Percentiles rank a stretch among this genome's conserved stretches.
Evolutionary conservation across 495 filamentous ascomycete genomes (phyloP).

Genomic region (Talaromyces nanjingensis): DNA sequence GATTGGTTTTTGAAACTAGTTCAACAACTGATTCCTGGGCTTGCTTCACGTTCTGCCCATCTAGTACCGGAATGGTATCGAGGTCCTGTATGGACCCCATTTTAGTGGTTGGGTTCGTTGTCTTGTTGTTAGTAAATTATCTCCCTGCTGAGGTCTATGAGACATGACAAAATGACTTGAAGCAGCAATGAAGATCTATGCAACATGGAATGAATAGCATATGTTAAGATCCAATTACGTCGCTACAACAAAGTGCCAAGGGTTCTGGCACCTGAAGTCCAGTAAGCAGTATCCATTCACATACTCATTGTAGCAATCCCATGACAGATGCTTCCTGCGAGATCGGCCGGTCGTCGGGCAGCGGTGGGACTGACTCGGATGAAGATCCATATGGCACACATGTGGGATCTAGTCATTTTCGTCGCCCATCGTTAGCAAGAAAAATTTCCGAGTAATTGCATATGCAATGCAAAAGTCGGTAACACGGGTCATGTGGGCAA

Average conservation of each 20-base stretch:
- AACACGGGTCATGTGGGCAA: neutral
- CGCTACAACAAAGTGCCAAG: neutral
- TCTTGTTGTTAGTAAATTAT: neutral
- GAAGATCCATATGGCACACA: neutral
- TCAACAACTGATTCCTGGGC: neutral
- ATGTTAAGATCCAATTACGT: neutral
- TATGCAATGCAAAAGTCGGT: neutral
- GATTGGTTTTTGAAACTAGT: neutral
- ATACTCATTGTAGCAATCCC: neutral
- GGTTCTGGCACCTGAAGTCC: neutral
- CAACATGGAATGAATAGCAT: neutral
- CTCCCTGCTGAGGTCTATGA: neutral
- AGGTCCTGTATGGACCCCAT: conserved; percentile 25
- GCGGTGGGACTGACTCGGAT: neutral
- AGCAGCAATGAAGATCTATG: neutral
- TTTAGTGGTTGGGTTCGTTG: conserved; percentile 11
- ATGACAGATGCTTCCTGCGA: neutral
- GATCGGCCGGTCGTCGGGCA: neutral
- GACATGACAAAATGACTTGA: neutral
- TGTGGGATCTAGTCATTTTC: neutral
- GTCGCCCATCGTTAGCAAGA: neutral
- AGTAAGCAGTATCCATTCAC: neutral
- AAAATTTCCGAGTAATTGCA: neutral
- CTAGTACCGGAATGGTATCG: neutral
- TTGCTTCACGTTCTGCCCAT: neutral